phyloP scores from a whole-genome alignment of 305 asterid species.

The Rubia peregrina region DNA sequence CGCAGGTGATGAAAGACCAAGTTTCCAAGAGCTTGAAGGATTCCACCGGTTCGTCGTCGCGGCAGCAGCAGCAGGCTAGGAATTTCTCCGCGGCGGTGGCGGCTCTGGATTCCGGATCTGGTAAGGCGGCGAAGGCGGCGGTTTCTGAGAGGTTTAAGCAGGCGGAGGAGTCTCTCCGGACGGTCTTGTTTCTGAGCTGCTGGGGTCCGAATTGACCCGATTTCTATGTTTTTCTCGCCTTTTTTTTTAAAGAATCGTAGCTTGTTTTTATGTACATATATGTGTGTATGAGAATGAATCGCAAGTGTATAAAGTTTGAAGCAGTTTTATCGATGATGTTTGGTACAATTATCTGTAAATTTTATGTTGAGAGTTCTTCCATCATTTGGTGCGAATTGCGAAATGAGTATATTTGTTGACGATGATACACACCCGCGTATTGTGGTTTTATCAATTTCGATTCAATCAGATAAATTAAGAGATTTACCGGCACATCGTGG shows the following conservation, averaged over 20 bases:
- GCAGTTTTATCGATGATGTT: not conserved
- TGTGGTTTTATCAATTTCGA: too few species aligned
- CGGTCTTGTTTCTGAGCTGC: slow-evolving; percentile 60
- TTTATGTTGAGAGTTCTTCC: too few species aligned
- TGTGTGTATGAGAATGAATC: not conserved
- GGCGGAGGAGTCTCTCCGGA: slow-evolving; percentile 52
- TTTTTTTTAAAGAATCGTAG: not conserved
- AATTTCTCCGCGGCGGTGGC: slow-evolving; percentile 20
- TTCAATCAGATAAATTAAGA: too few species aligned
- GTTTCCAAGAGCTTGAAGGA: slow-evolving; percentile 25
- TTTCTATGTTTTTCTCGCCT: not conserved
- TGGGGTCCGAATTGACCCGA: slow-evolving; percentile 37
- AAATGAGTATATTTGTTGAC: too few species aligned
- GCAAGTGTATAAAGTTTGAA: not conserved
- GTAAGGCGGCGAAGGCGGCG: slow-evolving; percentile 1
- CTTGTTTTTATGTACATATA: not conserved
- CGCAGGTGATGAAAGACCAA: slow-evolving; percentile 50
- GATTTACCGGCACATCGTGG: too few species aligned
- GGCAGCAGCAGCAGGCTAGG: slow-evolving; percentile 25
- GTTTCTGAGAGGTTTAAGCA: slow-evolving; percentile 29
- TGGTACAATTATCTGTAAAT: not conserved
- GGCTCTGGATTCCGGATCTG: slow-evolving; percentile 17
- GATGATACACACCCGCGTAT: too few species aligned
- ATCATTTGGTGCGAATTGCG: too few species aligned
- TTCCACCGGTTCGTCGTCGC: slow-evolving; percentile 6